phyloP scores from a whole-genome alignment of 345 rosid genomes.

The Geranium brycei region DNA sequence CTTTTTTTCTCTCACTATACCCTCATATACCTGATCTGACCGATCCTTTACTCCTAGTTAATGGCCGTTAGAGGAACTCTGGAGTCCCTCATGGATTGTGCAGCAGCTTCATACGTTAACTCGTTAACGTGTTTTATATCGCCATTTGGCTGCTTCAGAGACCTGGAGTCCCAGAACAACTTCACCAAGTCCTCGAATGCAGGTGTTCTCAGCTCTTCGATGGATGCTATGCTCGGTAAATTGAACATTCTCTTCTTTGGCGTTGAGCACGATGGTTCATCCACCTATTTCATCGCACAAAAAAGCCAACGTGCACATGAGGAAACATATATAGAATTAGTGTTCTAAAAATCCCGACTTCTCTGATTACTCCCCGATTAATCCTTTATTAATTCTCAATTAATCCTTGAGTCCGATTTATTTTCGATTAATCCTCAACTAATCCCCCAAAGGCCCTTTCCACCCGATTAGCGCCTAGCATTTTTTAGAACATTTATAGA shows the following conservation, averaged over 20 bases:
- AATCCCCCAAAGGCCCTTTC: no score
- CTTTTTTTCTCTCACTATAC: no score
- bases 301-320: no score
- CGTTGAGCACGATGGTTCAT: conserved; percentile 89
- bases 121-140: conserved; percentile 51
- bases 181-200: conserved; percentile 68
- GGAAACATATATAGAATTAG: no score
- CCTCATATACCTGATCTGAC: no score
- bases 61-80: conserved; percentile 81
- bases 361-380: no score
- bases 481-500: no score
- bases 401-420: no score
- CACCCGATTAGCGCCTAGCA: no score
- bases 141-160: conserved; percentile 55
- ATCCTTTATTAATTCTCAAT: no score
- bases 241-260: conserved; percentile 68
- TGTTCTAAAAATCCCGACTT: no score
- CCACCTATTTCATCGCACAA: conserved; percentile 33
- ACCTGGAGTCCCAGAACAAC: conserved; percentile 57
- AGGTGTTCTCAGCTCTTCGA: conserved; percentile 85
- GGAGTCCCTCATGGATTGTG: conserved; percentile 64
- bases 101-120: conserved; percentile 37
- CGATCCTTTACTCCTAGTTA: conserved; percentile 24
- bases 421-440: no score
- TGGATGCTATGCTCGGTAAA: conserved; percentile 60